A percentile compares a stretch with the other conserved stretches of the same genome.
phyloP scores from a whole-genome alignment of 225 moss, liverwort and hornwort species.

The Thuidium tamariscinum region DNA sequence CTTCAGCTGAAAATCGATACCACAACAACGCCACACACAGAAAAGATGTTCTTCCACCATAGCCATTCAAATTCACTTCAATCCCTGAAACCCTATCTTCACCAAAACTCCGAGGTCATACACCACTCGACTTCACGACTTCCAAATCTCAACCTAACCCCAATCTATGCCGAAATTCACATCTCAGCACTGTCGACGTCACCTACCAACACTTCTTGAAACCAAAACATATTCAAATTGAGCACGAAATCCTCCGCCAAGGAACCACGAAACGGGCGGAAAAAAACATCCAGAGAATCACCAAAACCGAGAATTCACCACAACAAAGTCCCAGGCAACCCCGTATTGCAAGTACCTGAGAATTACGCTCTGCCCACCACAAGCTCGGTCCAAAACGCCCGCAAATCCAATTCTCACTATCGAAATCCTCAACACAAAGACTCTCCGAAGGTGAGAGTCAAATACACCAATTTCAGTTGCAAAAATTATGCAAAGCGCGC shows the following conservation, averaged over 20 bases:
- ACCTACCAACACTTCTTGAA: not conserved
- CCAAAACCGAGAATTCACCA: not conserved
- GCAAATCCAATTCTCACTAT: not conserved
- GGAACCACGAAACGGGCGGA: not conserved
- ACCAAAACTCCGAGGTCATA: not conserved
- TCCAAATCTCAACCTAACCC: not conserved
- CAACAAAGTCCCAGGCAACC: not conserved
- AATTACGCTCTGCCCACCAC: not conserved
- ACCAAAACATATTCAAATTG: not conserved
- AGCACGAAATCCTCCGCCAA: not conserved
- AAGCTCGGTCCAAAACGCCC: not conserved
- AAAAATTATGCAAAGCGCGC: no score
- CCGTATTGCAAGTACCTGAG: not conserved
- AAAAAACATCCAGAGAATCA: not conserved
- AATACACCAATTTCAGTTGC: not conserved
- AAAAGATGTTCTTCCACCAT: not conserved
- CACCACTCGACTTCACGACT: not conserved
- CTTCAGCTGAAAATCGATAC: not conserved
- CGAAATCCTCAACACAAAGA: not conserved
- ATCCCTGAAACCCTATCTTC: slow-evolving; percentile 7
- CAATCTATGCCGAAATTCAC: not conserved
- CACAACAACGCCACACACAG: not conserved
- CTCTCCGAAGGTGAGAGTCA: not conserved
- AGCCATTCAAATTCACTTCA: not conserved
- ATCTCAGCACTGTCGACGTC: not conserved